These are phyloP conservation scores for Annona cherimola DNA, from an alignment of 164 flowering plant genomes.

Conservation along the genomic window DNA sequence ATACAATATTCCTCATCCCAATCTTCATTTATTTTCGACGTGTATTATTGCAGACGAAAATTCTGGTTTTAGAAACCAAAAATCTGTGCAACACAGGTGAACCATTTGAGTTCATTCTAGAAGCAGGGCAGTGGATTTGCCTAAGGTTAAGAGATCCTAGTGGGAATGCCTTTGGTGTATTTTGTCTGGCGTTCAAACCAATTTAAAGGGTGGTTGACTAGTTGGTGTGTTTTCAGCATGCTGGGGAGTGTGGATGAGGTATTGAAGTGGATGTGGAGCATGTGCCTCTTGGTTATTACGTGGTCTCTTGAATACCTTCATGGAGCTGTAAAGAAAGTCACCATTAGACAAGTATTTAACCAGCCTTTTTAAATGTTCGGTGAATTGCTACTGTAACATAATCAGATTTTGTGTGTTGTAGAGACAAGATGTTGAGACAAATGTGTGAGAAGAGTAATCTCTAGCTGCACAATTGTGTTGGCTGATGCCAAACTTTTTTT, in stretches of 20 bases:
- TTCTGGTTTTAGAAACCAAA: no score
- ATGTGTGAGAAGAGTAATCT: not conserved
- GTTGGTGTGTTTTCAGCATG: not conserved
- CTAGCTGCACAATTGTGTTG: no score
- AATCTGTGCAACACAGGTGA: no score
- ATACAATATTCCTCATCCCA: no score
- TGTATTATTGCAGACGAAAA: no score
- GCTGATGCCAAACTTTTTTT: no score
- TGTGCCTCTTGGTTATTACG: not conserved
- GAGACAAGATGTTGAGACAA: not conserved
- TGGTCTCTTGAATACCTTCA: not conserved
- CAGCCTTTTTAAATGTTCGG: not conserved
- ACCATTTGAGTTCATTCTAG: no score
- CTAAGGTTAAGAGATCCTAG: not conserved
- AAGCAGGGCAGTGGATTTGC: no score
- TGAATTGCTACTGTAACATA: not conserved
- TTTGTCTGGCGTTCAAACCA: no score
- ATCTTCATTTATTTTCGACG: no score
- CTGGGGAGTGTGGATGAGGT: not conserved
- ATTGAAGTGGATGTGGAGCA: not conserved
- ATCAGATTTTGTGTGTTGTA: not conserved
- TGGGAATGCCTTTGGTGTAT: not conserved
- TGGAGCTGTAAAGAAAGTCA: not conserved
- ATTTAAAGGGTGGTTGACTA: not conserved
- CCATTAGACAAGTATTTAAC: not conserved